Evolutionary conservation across 2,329 filamentous ascomycete genomes (phyloP), one percentile per base, ranked within the genome.

Genomic region (Sphaceloma murrayae): DNA sequence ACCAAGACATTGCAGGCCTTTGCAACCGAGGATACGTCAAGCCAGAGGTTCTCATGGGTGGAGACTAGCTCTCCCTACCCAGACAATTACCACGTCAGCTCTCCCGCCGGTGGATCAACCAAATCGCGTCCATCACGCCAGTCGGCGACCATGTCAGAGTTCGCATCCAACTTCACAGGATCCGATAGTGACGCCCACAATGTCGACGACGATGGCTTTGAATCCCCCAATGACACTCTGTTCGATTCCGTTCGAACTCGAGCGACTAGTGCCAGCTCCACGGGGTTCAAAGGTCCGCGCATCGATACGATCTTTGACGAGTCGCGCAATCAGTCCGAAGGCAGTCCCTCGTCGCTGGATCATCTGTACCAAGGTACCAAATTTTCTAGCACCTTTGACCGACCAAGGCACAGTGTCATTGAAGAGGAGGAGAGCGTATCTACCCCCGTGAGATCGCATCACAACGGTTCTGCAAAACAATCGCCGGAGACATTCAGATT

Each of bases 291-390:
- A 27, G 82, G 80, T 19, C 81, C 82, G 11, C 67, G 70, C 38
- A 77, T 87, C 39, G 82, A 87, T 56, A 84, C 78, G 17, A 83
- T 87, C 68, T 88, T 87, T 60, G 82, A 88, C 62, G 83, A 88
- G 54, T 85, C 82, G 10, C 81, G 42, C 5, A 17, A 21, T 9
- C 27, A 26, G 4, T 19, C 22, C 7, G 22, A 32, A 8, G 22
- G 24, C 4, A 40, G 36, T 8, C 36, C 36, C 6, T 40, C 36
- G 10, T 29, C 36, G 10, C 18, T n/a, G 22, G 36, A 40, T 14
- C 24, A 40, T 24, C n/a, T 30, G 10, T 40, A 29, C 24, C 29
- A 45, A 24, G 27, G 27, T 13, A 21, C 27, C 18, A 22, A 34
- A 13, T 29, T 34, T 11, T 36, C 42, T 2, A 26, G 30, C n/a